Evolutionary conservation across 2,329 filamentous ascomycete species (phyloP).

Genomic region (Aureobasidium sp.): DNA sequence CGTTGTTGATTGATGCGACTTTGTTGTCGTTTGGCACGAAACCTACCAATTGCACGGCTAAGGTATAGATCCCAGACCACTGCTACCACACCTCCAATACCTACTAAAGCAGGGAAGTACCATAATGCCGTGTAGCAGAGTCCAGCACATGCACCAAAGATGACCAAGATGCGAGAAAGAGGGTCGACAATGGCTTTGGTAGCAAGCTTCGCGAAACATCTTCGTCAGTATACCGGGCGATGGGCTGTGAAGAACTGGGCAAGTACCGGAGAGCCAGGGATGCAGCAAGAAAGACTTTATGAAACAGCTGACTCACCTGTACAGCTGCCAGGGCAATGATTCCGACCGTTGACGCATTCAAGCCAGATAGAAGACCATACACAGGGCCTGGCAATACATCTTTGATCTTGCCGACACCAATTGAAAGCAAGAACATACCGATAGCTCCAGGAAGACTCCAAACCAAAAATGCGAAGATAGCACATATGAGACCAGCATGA

Average conservation of each 20-base stretch:
- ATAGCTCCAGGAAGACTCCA: conserved; percentile 64
- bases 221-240: not conserved
- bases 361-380: conserved; percentile 61
- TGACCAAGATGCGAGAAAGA: conserved; percentile 54
- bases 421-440: conserved; percentile 58
- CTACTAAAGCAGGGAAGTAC: conserved; percentile 63
- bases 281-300: too few relatives aligned
- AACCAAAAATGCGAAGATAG: conserved; percentile 50
- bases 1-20: not conserved
- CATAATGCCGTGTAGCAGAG: conserved; percentile 64
- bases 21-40: not conserved
- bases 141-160: conserved; percentile 53
- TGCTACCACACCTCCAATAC: conserved; percentile 43
- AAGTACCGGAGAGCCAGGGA: too few relatives aligned
- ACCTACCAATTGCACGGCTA: not conserved
- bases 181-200: conserved; percentile 59
- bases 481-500: conserved; percentile 50
- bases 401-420: conserved; percentile 54
- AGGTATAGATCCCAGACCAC: conserved; percentile 43
- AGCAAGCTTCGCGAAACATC: conserved; percentile 34
- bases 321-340: conserved; percentile 63
- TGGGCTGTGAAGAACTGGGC: not conserved
- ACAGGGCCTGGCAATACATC: conserved; percentile 51
- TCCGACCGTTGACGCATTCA: conserved; percentile 65
- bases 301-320: conserved; percentile 16